phyloP scores from a whole-genome alignment of 768 basidiomycete species.

The Phaeotremella skinneri region DNA sequence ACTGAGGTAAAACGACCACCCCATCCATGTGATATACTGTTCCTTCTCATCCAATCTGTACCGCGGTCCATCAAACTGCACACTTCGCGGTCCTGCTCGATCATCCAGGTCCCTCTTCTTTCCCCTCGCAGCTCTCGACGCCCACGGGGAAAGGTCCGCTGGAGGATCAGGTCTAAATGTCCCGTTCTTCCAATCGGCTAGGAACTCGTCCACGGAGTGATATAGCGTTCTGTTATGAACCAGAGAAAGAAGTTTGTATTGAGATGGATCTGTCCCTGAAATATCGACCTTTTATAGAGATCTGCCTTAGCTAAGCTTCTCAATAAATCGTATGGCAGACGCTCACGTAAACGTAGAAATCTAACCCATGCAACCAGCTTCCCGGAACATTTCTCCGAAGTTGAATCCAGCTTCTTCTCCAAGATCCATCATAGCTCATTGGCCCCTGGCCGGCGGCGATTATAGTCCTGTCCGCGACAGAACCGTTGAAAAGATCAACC shows the following conservation, averaged over 20 bases:
- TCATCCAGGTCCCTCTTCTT: constrained; percentile 61
- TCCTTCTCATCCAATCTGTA: constrained; percentile 59
- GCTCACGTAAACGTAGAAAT: constrained; percentile 50
- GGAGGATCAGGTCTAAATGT: constrained; percentile 56
- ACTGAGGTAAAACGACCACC: constrained; percentile 55
- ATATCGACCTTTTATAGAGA: constrained; percentile 60
- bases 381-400: constrained; percentile 4
- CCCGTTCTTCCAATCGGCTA: constrained; percentile 59
- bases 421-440: constrained; percentile 63
- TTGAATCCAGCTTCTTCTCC: constrained; percentile 53
- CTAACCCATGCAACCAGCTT: constrained; percentile 13
- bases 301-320: constrained; percentile 60
- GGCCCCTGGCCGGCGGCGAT: constrained; percentile 57
- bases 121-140: constrained; percentile 55
- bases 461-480: constrained; percentile 54
- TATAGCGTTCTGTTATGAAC: constrained; percentile 66
- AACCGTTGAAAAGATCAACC: constrained; percentile 59
- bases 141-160: constrained; percentile 50
- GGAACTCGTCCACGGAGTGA: constrained; percentile 56
- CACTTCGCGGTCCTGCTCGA: constrained; percentile 64
- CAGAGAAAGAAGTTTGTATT: constrained; percentile 61
- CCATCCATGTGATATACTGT: constrained; percentile 63
- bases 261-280: constrained; percentile 58
- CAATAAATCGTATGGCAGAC: constrained; percentile 56
- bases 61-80: constrained; percentile 61